These are phyloP conservation scores for Artemisia tridentata DNA, from an alignment of 129 eudicot genomes.

Conservation along the genomic window DNA sequence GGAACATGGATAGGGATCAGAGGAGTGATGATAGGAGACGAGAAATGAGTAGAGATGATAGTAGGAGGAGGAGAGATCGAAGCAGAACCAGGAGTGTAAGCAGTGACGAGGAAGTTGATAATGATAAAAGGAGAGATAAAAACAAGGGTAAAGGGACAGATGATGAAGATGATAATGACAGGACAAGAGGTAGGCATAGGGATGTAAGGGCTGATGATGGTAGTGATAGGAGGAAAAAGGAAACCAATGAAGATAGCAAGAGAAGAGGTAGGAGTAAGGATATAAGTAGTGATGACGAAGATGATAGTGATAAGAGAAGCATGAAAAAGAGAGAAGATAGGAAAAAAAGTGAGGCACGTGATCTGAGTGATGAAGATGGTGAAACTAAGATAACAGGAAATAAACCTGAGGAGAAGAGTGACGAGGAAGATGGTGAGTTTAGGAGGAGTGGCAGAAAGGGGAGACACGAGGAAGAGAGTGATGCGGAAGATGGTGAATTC, in stretches of 20 bases:
- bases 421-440: conserved; percentile 26
- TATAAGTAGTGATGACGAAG: conserved; percentile 13
- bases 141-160: conserved; percentile 3
- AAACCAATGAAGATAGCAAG: conserved; percentile 3
- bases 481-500: conserved; percentile 34
- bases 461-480: conserved; percentile 18
- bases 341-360: conserved; percentile 1
- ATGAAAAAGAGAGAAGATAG: conserved; percentile 9
- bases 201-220: conserved; percentile 8
- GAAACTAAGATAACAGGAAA: conserved; percentile 17
- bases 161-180: conserved; percentile 13
- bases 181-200: conserved; percentile 13
- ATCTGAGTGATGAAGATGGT: conserved; percentile 30
- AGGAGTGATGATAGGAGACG: conserved; percentile 23
- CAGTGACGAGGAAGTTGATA: conserved; percentile 18
- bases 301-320: conserved; percentile 16
- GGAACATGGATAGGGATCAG: neutral
- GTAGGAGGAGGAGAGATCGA: conserved; percentile 19
- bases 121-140: neutral
- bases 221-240: neutral
- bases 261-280: conserved; percentile 12
- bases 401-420: conserved; percentile 11
- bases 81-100: conserved; percentile 8
- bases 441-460: conserved; percentile 20
- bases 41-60: conserved; percentile 20